Evolutionary conservation across 208 protist genomes (phyloP), one percentile per base, ranked within the genome.

Genomic region (Porcisia hertigi): DNA sequence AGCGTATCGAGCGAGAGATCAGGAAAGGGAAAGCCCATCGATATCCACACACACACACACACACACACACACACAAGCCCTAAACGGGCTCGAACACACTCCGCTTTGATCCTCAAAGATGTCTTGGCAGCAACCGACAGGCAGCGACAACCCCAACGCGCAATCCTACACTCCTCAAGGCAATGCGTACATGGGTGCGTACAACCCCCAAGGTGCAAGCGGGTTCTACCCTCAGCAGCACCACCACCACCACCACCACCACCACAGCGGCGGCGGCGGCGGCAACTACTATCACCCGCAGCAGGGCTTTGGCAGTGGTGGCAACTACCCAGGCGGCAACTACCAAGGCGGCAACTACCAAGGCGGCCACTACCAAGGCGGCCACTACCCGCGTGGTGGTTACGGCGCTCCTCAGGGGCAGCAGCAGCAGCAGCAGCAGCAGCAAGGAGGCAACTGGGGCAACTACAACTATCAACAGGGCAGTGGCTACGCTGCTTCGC

Each of bases 81-180:
- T 14, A 20, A 16, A 43, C 59, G 20, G 16, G 30, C 36, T 52
- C 47, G 1, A 23, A 18, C 20, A 3, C 39, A 2, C 39, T 20
- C 4, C 30, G 0, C 30, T 47, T 49, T 7, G 0, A 9, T 25
- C 8, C 5, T 43, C 20, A 23, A 66, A 47, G 62, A 95, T 95
- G 91, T 89, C 91, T 39, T 95, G 89, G 92, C 83, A 92, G 69
- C 89, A 91, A 64, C 88, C 88, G 20, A 80, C 78, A 36, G 90
- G 88, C 3, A 88, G 86, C 71, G 83, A 90, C 65, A 89, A 88
- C 79, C 74, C 78, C 67, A 89, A 83, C 76, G 82, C 73, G 18
- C 73, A 72, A n/a, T 75, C 78, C 53, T 82, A 77, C 67, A 80
- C 67, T 1, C 70, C 80, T 1, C 59, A 71, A 4, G 65, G 55